These are phyloP conservation scores for Marasmius tenuissimus DNA, from an alignment of 1,284 basidiomycete genomes.

Conservation along the genomic window DNA sequence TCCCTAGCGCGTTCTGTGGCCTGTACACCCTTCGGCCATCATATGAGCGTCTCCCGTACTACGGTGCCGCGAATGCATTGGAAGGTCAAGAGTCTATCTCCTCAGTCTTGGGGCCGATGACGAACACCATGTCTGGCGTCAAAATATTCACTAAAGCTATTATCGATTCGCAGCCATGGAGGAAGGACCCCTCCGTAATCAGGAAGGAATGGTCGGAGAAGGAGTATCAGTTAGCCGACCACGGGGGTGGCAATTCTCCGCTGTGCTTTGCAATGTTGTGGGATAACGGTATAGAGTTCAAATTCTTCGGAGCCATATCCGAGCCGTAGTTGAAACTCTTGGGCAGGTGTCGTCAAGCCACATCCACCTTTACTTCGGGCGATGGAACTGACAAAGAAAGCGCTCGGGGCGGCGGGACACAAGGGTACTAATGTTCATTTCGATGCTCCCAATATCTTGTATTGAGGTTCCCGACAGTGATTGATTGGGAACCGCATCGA, in stretches of 20 bases:
- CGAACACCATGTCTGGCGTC: constrained; percentile 54
- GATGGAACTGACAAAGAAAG: constrained; percentile 53
- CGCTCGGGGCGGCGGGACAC: constrained; percentile 60
- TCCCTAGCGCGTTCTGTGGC: constrained; percentile 67
- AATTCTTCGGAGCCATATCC: background rate
- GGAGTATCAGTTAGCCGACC: constrained; percentile 57
- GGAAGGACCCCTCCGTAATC: constrained; percentile 61
- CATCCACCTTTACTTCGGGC: constrained; percentile 51
- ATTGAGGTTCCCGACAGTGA: constrained; percentile 27
- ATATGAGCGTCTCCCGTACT: constrained; percentile 69
- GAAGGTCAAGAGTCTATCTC: constrained; percentile 71
- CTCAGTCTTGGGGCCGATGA: constrained; percentile 75
- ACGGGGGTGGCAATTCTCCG: constrained; percentile 48
- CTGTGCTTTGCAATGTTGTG: constrained; percentile 65
- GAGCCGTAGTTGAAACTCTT: background rate
- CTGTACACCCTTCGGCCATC: constrained; percentile 73
- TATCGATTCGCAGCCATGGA: constrained; percentile 63
- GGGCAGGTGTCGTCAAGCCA: constrained; percentile 33
- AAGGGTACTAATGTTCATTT: constrained; percentile 25
- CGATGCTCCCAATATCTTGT: constrained; percentile 9
- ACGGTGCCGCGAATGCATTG: constrained; percentile 59
- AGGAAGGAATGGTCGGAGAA: constrained; percentile 67
- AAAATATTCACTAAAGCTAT: constrained; percentile 66
- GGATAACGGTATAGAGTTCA: constrained; percentile 39
- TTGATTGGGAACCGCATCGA: constrained; percentile 50